phyloP scores from a whole-genome alignment of 495 filamentous ascomycete genomes.

The Gamarada debralockiae region DNA sequence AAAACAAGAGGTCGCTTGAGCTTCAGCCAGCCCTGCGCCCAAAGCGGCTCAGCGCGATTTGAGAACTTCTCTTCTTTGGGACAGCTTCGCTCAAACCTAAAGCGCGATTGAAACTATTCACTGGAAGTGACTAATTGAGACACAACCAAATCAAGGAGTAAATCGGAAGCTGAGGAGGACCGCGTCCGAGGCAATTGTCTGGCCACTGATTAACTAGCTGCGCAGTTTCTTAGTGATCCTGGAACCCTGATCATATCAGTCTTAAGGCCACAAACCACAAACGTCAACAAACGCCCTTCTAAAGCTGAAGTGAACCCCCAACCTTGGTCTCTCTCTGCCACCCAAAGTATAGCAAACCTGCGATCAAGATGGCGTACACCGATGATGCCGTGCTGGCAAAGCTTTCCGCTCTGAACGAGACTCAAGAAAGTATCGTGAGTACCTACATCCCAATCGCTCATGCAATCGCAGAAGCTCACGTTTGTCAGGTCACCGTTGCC shows the following conservation, averaged over 20 bases:
- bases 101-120: too few relatives aligned
- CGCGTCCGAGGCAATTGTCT: too few relatives aligned
- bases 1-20: too few relatives aligned
- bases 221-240: background rate
- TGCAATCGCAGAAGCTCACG: background rate
- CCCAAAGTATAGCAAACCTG: background rate
- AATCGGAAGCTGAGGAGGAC: too few relatives aligned
- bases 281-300: background rate
- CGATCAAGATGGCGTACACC: conserved; percentile 74
- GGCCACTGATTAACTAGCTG: too few relatives aligned
- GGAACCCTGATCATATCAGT: background rate
- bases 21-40: too few relatives aligned
- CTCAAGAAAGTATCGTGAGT: conserved; percentile 85
- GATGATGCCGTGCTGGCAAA: conserved; percentile 92
- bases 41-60: too few relatives aligned
- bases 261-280: background rate
- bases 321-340: background rate
- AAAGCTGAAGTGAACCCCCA: background rate
- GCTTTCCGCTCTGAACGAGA: conserved; percentile 91
- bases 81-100: too few relatives aligned
- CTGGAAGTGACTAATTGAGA: too few relatives aligned
- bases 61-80: too few relatives aligned
- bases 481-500: conserved; percentile 56
- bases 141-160: too few relatives aligned
- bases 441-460: background rate